These are phyloP conservation scores for Mycena filopes DNA, from an alignment of 768 basidiomycete species.

Conservation along the genomic window DNA sequence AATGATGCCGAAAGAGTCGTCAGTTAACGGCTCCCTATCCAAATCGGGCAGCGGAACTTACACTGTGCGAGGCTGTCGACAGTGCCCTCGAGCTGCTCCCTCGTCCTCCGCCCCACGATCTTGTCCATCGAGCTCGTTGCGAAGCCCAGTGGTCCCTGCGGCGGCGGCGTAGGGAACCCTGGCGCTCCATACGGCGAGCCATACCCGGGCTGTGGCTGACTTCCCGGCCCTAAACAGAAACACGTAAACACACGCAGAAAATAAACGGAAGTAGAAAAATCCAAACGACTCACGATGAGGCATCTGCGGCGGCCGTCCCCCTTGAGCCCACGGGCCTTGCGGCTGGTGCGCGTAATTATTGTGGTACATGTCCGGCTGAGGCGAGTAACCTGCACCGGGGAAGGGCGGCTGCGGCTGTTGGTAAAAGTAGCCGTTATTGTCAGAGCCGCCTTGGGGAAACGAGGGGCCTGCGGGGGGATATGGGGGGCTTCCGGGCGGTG, in stretches of 20 bases:
- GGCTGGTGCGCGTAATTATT: slow-evolving; percentile 26
- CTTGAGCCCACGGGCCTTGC: slow-evolving; percentile 20
- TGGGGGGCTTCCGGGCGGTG: slow-evolving; percentile 24
- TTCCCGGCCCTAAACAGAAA: slow-evolving; percentile 31
- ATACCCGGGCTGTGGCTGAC: slow-evolving; percentile 24
- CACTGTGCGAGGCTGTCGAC: slow-evolving; percentile 61
- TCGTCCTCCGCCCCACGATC: slow-evolving; percentile 62
- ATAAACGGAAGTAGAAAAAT: slow-evolving; percentile 10
- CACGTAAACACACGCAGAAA: slow-evolving; percentile 27
- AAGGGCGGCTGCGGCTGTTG: slow-evolving; percentile 28
- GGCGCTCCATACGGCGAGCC: slow-evolving; percentile 37
- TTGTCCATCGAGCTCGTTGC: slow-evolving; percentile 66
- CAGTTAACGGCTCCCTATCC: background rate
- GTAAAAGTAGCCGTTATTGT: slow-evolving; percentile 18
- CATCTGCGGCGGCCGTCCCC: slow-evolving; percentile 18
- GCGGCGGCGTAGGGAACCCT: slow-evolving; percentile 39
- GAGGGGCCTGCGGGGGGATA: slow-evolving; percentile 36
- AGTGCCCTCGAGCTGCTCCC: slow-evolving; percentile 59
- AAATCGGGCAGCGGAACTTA: slow-evolving; percentile 46
- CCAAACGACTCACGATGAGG: slow-evolving; percentile 28
- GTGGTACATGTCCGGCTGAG: slow-evolving; percentile 16
- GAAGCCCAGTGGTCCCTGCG: slow-evolving; percentile 47
- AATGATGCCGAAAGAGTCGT: slow-evolving; percentile 21
- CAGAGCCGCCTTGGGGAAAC: slow-evolving; percentile 26
- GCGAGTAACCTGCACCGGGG: slow-evolving; percentile 29